Conservation (phyloP, 495 filamentous ascomycete species). For the Rusavskia elegans region DNA sequence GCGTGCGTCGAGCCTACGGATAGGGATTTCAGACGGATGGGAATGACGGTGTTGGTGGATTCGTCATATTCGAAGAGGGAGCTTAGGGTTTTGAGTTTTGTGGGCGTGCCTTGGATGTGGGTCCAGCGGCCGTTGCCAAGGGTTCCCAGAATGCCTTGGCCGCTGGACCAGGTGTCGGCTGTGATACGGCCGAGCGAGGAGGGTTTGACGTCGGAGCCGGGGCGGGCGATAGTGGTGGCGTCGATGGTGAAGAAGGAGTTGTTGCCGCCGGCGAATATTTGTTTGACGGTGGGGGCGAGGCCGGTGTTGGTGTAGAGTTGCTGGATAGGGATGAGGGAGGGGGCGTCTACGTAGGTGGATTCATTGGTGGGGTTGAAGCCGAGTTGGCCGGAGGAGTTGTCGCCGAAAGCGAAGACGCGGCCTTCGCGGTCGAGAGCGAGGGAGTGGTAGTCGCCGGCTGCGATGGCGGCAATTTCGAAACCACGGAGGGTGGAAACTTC, state of each 20-base stretch:
- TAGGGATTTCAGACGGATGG: constrained; percentile 60
- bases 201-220: constrained; percentile 26
- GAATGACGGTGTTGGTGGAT: constrained; percentile 39
- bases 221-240: constrained; percentile 38
- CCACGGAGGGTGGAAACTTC: constrained; percentile 51
- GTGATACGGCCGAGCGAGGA: constrained; percentile 34
- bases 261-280: constrained; percentile 66
- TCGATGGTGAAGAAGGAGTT: constrained; percentile 83
- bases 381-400: constrained; percentile 77
- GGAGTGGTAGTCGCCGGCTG: constrained; percentile 78
- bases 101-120: constrained; percentile 62
- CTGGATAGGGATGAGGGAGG: constrained; percentile 48
- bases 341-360: constrained; percentile 46
- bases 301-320: constrained; percentile 52
- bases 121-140: constrained; percentile 84
- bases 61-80: constrained; percentile 80
- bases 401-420: constrained; percentile 73
- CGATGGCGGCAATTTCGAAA: constrained; percentile 51
- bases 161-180: constrained; percentile 74
- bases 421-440: constrained; percentile 59
- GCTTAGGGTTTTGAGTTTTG: constrained; percentile 71
- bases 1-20: constrained; percentile 65
- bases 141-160: constrained; percentile 66
- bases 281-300: constrained; percentile 44
- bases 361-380: constrained; percentile 53